A percentile compares a stretch with the other conserved stretches of the same genome.
Evolutionary conservation across 2,329 filamentous ascomycete genomes (phyloP).

Genomic region (Periconia macrospinosa): DNA sequence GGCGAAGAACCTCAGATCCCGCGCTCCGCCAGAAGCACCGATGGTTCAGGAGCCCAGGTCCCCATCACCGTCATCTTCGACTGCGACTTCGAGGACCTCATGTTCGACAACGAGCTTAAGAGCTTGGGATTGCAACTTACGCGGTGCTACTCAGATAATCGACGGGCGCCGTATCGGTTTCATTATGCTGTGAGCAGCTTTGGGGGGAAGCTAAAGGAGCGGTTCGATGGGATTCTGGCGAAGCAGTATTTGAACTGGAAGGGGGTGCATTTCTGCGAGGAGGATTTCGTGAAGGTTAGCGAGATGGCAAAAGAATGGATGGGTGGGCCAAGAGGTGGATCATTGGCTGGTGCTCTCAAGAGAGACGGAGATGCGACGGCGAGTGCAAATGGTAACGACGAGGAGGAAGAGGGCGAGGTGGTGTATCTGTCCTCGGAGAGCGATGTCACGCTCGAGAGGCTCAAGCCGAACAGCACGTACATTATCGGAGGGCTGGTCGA

Average conservation of each 20-base stretch:
- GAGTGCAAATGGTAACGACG: conserved; percentile 3
- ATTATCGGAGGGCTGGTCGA: conserved; percentile 94
- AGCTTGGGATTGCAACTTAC: conserved; percentile 85
- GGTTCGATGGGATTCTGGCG: conserved; percentile 76
- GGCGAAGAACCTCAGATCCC: conserved; percentile 19
- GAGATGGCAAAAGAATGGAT: conserved; percentile 69
- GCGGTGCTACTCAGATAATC: conserved; percentile 86
- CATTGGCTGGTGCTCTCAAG: conserved; percentile 62
- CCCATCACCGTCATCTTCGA: conserved; percentile 84
- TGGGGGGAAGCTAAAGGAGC: conserved; percentile 69
- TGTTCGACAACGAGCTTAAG: conserved; percentile 82
- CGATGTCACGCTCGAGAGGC: conserved; percentile 76
- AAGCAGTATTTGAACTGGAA: conserved; percentile 79
- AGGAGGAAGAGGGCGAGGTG: conserved; percentile 57
- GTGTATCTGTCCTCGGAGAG: conserved; percentile 93
- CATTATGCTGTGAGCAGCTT: conserved; percentile 81
- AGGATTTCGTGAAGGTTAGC: conserved; percentile 73
- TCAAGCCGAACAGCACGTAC: conserved; percentile 88
- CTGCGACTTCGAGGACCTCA: conserved; percentile 88
- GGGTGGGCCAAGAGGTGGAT: conserved; percentile 60
- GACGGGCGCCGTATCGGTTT: conserved; percentile 64
- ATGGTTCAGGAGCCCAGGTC: conserved; percentile 56
- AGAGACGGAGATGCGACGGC: neutral
- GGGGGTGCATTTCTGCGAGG: conserved; percentile 70
- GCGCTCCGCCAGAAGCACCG: conserved; percentile 21